These are phyloP conservation scores for Sugiyamaella chiloensis DNA, from an alignment of 805 yeast genomes.

Conservation along the genomic window DNA sequence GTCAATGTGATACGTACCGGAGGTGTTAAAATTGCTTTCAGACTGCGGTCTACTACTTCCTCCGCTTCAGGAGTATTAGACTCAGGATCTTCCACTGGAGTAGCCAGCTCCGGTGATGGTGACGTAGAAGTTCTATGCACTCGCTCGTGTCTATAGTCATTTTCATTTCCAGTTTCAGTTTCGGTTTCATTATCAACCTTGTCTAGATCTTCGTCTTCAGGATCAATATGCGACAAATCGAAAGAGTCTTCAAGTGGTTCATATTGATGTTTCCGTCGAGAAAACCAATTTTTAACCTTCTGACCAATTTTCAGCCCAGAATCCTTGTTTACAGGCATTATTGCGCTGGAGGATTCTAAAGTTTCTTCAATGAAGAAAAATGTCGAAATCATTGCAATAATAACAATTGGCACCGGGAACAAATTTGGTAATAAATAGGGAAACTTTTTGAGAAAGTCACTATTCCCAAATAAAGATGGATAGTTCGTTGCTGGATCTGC, in stretches of 20 bases:
- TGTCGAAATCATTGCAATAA: conserved; percentile 29
- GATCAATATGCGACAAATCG: not conserved
- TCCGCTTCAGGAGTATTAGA: not conserved
- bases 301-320: conserved; percentile 12
- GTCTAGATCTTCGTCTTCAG: not conserved
- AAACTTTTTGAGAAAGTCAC: conserved; percentile 29
- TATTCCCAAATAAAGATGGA: conserved; percentile 24
- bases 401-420: conserved; percentile 34
- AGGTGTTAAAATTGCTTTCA: conserved; percentile 10
- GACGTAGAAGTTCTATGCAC: not conserved
- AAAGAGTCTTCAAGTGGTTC: not conserved
- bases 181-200: not conserved
- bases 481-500: conserved; percentile 40
- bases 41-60: not conserved
- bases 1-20: conserved; percentile 17
- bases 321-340: conserved; percentile 13
- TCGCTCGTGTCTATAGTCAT: not conserved
- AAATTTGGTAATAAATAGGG: conserved; percentile 52
- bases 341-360: conserved; percentile 1
- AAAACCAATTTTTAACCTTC: not conserved
- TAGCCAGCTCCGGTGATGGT: not conserved
- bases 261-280: not conserved
- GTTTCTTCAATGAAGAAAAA: conserved; percentile 19
- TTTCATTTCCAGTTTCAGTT: not conserved
- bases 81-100: not conserved